phyloP scores from a whole-genome alignment of 805 yeast genomes.

The Sugiyamaella qingdaonensis region DNA sequence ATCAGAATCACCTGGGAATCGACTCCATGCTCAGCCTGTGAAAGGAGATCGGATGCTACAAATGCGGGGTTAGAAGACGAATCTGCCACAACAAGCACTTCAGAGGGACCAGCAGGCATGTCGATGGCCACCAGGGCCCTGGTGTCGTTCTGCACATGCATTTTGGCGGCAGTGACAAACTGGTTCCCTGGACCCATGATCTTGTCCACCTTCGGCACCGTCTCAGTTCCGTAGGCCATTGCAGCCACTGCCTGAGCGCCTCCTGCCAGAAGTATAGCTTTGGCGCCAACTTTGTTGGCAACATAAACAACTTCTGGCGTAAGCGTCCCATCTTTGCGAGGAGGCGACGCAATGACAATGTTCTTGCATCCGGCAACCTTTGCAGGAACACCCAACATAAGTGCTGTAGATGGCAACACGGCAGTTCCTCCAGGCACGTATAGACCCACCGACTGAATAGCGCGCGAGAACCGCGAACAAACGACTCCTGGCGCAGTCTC shows the following conservation, averaged over 20 bases:
- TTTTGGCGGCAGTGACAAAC: slow-evolving; percentile 98
- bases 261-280: slow-evolving; percentile 88
- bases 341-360: slow-evolving; percentile 92
- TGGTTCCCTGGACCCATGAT: slow-evolving; percentile 99
- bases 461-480: slow-evolving; percentile 92
- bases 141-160: slow-evolving; percentile 94
- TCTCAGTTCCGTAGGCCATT: slow-evolving; percentile 96
- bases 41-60: slow-evolving; percentile 92
- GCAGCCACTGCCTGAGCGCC: slow-evolving; percentile 99
- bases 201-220: slow-evolving; percentile 91
- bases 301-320: slow-evolving; percentile 98
- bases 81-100: slow-evolving; percentile 92
- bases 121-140: slow-evolving; percentile 93
- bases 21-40: slow-evolving; percentile 98
- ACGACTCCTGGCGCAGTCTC: slow-evolving; percentile 93
- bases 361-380: slow-evolving; percentile 95
- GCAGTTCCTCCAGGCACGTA: slow-evolving; percentile 99
- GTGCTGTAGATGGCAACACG: slow-evolving; percentile 92
- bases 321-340: slow-evolving; percentile 84
- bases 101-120: slow-evolving; percentile 99
- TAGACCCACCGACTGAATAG: slow-evolving; percentile 90
- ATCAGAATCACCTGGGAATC: slow-evolving; percentile 95
- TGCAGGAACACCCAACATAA: slow-evolving; percentile 98
- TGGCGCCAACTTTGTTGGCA: slow-evolving; percentile 93
- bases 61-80: slow-evolving; percentile 84